Percentiles rank a stretch among this genome's conserved stretches.
Evolutionary conservation across 257 asterid species (phyloP).

Genomic region (Primulina eburnea): DNA sequence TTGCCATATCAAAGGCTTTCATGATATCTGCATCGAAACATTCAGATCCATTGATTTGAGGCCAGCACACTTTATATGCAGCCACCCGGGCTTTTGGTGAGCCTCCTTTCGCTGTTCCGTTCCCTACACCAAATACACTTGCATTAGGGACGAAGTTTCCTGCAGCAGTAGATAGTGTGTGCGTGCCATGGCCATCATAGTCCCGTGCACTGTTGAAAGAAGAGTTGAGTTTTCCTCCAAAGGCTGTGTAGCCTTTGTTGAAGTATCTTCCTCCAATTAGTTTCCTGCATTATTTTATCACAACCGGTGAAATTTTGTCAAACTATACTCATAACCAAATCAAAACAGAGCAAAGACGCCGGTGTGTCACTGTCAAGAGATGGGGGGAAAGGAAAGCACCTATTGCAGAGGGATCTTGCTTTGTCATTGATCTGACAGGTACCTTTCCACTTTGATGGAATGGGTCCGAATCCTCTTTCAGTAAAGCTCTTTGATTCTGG

Average conservation of each 20-base stretch:
- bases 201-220: conserved; percentile 36
- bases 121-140: conserved; percentile 38
- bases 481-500: conserved; percentile 78
- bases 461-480: conserved; percentile 56
- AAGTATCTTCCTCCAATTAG: conserved; percentile 74
- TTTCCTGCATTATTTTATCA: conserved; percentile 40
- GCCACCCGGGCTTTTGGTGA: conserved; percentile 73
- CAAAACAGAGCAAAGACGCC: not conserved
- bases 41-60: not conserved
- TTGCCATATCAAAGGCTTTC: conserved; percentile 55
- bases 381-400: conserved; percentile 27
- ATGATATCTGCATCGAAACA: conserved; percentile 60
- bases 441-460: conserved; percentile 83
- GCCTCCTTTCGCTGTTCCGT: conserved; percentile 85
- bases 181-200: conserved; percentile 61
- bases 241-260: conserved; percentile 46
- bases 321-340: no score
- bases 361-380: no score
- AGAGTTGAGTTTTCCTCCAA: not conserved
- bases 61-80: conserved; percentile 64
- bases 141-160: conserved; percentile 70
- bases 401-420: conserved; percentile 44
- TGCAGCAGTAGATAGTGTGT: conserved; percentile 79
- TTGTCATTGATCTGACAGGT: conserved; percentile 37
- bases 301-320: not conserved